phyloP scores from a whole-genome alignment of 2,329 filamentous ascomycete species.

The Scytalidium sp. region DNA sequence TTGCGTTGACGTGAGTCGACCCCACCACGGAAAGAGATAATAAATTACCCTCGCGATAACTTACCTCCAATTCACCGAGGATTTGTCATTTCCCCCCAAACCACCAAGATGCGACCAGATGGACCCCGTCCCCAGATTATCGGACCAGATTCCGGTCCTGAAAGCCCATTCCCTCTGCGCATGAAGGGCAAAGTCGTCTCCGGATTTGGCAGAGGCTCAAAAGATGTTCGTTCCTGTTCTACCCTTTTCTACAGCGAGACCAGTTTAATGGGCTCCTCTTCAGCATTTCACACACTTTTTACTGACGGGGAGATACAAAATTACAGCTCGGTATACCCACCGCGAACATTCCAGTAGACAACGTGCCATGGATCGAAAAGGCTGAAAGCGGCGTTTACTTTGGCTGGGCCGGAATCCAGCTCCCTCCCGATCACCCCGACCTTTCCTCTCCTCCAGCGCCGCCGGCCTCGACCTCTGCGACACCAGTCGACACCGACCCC shows the following conservation, averaged over 20 bases:
- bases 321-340: constrained; percentile 88
- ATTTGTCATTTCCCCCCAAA: neutral
- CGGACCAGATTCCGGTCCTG: constrained; percentile 71
- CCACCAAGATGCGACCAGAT: constrained; percentile 9
- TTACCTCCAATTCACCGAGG: no score
- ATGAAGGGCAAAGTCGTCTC: constrained; percentile 86
- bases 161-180: constrained; percentile 75
- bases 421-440: constrained; percentile 44
- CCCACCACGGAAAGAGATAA: no score
- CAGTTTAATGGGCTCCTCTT: no score
- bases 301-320: neutral
- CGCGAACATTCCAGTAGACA: constrained; percentile 81
- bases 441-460: constrained; percentile 12
- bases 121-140: constrained; percentile 63
- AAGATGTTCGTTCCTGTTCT: constrained; percentile 64
- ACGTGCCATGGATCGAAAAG: constrained; percentile 57
- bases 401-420: constrained; percentile 77
- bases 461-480: constrained; percentile 22
- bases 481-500: constrained; percentile 24
- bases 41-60: no score
- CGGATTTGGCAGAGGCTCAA: constrained; percentile 90
- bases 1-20: neutral
- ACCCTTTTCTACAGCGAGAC: no score
- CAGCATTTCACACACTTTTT: no score
- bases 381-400: constrained; percentile 86